Percentiles rank a stretch among this genome's conserved stretches.
These are phyloP conservation scores for Trichoderma sp. DNA, from an alignment of 2,329 filamentous ascomycete species.

Conservation along the genomic window DNA sequence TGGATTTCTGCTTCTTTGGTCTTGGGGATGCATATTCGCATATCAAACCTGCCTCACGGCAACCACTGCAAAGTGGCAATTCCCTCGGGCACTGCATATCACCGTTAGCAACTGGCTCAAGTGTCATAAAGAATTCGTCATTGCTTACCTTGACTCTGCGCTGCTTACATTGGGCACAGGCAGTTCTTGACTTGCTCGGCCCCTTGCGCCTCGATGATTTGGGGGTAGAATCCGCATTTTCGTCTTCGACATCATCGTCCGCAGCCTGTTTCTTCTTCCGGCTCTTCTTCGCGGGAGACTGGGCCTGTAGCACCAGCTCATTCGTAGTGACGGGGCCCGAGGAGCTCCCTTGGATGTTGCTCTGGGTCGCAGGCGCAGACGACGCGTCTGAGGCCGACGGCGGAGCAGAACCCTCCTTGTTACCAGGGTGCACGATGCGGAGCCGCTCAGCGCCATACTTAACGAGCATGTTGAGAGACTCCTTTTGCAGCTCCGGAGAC, in stretches of 20 bases:
- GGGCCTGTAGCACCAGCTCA: constrained; percentile 38
- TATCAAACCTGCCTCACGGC: constrained; percentile 36
- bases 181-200: constrained; percentile 38
- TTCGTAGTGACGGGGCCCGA: constrained; percentile 39
- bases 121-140: not conserved
- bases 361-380: constrained; percentile 31
- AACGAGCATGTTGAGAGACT: constrained; percentile 59
- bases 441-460: constrained; percentile 61
- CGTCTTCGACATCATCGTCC: not conserved
- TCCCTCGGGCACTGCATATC: constrained; percentile 46
- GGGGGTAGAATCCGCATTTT: constrained; percentile 7
- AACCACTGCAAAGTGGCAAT: constrained; percentile 46
- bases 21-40: constrained; percentile 48
- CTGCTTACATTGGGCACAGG: constrained; percentile 43
- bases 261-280: not conserved
- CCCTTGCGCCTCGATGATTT: constrained; percentile 33
- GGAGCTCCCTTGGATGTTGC: constrained; percentile 32
- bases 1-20: constrained; percentile 34
- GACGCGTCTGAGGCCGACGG: constrained; percentile 37
- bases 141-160: constrained; percentile 45
- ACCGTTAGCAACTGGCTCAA: constrained; percentile 30
- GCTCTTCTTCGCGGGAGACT: constrained; percentile 26
- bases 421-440: constrained; percentile 58
- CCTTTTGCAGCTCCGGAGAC: constrained; percentile 56
- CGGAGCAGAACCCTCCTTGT: constrained; percentile 38